Evolutionary conservation across 2,329 filamentous ascomycete species (phyloP), one percentile per base, ranked within the genome.

Genomic region (Chaetomiaceae sp.): DNA sequence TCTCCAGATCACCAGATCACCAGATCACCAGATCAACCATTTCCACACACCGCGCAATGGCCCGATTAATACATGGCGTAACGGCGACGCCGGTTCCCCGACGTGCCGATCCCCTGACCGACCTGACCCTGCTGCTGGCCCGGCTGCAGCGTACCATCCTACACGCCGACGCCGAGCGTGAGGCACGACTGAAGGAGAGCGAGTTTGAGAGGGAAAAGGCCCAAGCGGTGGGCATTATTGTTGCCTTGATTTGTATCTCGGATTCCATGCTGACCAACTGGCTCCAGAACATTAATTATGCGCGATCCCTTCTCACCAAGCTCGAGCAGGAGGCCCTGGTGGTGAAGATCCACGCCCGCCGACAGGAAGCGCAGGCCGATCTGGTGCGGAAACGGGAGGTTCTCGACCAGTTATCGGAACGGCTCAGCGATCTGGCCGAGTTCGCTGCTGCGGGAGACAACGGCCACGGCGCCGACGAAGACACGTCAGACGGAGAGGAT

Each of bases 241-340:
- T 32, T 10, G 3, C 18, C 9, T 32, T 48, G 2, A 9, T 2
- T 4, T 23, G 14, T 25, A 10, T 3, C 48, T 25, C 7, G 25
- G 6, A 8, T 5, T 27, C 25, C 29, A 27, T 53, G 52, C 34
- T 62, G 34, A 53, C 48, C n/a, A n/a, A n/a, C 56, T 16, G 8
- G 11, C 10, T 11, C 13, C 27, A 88, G 81, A 91, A 90, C 63
- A 74, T 92, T 56, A 80, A 87, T 60, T 82, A 87, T 66, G 87
- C 88, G 18, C 81, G 84, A 36, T 78, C 76, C 0, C 76, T 88
- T 27, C 80, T 91, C 51, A 78, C 85, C 18, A 83, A 78, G 54
- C 77, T 90, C 37, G 88, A 90, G 66, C 86, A 89, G 62, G 81
- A 87, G 61, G 77, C 82, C 5, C 69, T 80, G 13, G 73, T 69